These are phyloP conservation scores for Microbotryum scabiosae DNA, from an alignment of 1,284 basidiomycete species.

Conservation along the genomic window DNA sequence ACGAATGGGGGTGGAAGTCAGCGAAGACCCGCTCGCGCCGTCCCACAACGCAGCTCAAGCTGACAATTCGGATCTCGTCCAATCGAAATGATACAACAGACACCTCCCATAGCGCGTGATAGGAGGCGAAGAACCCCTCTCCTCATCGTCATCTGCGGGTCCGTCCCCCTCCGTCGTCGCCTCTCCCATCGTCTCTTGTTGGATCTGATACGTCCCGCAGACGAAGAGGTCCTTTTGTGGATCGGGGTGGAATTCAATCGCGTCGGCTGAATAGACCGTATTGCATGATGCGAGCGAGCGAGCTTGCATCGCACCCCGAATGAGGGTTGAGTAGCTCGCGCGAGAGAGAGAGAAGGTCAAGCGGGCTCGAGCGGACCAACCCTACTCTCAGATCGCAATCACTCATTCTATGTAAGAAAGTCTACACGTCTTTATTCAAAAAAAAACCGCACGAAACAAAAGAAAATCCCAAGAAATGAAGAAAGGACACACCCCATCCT, in stretches of 20 bases:
- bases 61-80: not conserved
- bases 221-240: conserved; percentile 56
- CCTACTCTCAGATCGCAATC: too few relatives aligned
- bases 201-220: conserved; percentile 80
- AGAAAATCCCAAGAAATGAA: not conserved
- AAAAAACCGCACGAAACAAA: not conserved
- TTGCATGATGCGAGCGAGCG: conserved; percentile 44
- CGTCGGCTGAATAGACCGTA: conserved; percentile 77
- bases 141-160: conserved; percentile 39
- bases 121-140: conserved; percentile 36
- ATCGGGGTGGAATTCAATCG: conserved; percentile 77
- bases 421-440: not conserved
- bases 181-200: conserved; percentile 34
- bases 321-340: too few relatives aligned
- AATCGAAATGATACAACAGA: conserved; percentile 54
- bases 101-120: conserved; percentile 55
- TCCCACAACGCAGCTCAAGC: too few relatives aligned
- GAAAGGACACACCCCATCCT: not conserved
- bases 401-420: too few relatives aligned
- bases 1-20: not conserved
- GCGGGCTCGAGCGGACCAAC: too few relatives aligned
- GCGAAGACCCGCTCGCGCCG: not conserved
- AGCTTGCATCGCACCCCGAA: too few relatives aligned
- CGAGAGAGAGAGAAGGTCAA: too few relatives aligned
- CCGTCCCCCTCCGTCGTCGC: not conserved